Evolutionary conservation across 2,329 filamentous ascomycete genomes (phyloP), one percentile per base, ranked within the genome.

Genomic region (Periconia digitata): DNA sequence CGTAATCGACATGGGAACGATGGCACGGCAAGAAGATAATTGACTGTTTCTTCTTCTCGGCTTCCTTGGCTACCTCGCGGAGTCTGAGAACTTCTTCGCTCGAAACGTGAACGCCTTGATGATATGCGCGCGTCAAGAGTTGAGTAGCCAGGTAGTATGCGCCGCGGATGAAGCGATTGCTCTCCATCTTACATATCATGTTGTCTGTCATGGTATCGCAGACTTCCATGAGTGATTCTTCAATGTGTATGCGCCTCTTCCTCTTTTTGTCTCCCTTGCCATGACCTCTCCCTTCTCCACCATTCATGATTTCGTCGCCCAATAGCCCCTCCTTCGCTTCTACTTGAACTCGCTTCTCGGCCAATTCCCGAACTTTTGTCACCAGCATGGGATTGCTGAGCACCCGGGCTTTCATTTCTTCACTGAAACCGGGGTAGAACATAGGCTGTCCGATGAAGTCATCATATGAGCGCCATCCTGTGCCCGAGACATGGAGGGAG

Each of bases 131-230:
- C 4, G 92, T 95, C 53, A 97, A 77, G 40, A 97, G 79, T 72
- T 97, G 92, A 1, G 92, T 95, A 40, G 79, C 79, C 34, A 96
- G 67, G 69, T 96, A 99, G 69, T 97, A 97, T 40, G 94, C 92
- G 20, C 90, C 85, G 41, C 94, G 80, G 59, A 99, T 96, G 66
- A 97, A 97, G 2, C 83, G 78, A 68, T 92, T 95, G 77, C 87
- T 95, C 72, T 99, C 94, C 80, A 97, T 92, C 74, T 99, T 99
- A 81, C 92, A 97, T 53, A 99, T 96, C 94, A 99, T 97, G 54
- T 87, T 84, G 66, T 96, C 90, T 20, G 91, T 90, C 81, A 94
- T 86, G 56, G 87, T 85, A 55, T 94, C 90, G 3, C 90, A 88
- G 4, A 96, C 86, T 64, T 96, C 85, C 46, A 85, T 80, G 39